phyloP scores from a whole-genome alignment of 257 asterid genomes.

The Penstemon davidsonii region DNA sequence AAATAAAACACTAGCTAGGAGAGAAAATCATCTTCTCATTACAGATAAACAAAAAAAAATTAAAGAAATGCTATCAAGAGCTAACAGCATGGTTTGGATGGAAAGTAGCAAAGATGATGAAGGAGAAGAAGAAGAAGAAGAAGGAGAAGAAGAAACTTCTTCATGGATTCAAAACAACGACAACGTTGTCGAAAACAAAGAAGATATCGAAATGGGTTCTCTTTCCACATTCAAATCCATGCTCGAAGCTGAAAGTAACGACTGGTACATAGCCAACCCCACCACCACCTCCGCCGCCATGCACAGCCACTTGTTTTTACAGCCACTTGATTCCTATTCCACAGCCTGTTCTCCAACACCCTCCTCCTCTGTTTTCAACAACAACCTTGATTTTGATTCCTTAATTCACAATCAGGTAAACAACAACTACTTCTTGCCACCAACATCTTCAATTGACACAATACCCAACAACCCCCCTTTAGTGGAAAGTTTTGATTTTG shows the following conservation, averaged over 20 bases:
- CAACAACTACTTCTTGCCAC: constrained; percentile 45
- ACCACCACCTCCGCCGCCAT: constrained; percentile 28
- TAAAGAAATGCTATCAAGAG: constrained; percentile 55
- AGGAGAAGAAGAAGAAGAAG: no score
- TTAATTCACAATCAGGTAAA: constrained; percentile 41
- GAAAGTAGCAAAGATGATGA: constrained; percentile 52
- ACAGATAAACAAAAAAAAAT: no score
- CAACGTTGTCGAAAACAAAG: constrained; percentile 27
- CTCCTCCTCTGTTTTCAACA: constrained; percentile 53
- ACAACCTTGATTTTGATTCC: constrained; percentile 35
- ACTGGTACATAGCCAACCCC: constrained; percentile 52
- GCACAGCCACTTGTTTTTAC: constrained; percentile 48
- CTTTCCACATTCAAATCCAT: constrained; percentile 72
- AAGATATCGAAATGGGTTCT: constrained; percentile 53
- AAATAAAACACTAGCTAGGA: no score
- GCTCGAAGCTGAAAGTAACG: constrained; percentile 67
- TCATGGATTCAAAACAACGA: constrained; percentile 52
- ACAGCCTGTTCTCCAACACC: constrained; percentile 82
- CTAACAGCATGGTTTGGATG: constrained; percentile 73
- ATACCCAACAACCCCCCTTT: constrained; percentile 32
- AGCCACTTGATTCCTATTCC: constrained; percentile 59
- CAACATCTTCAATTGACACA: constrained; percentile 30
- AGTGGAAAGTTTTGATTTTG: constrained; percentile 37
- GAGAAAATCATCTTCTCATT: no score
- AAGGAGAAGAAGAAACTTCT: constrained; percentile 25